phyloP scores from a whole-genome alignment of 306 rosid species.

The Benincasa hispida region DNA sequence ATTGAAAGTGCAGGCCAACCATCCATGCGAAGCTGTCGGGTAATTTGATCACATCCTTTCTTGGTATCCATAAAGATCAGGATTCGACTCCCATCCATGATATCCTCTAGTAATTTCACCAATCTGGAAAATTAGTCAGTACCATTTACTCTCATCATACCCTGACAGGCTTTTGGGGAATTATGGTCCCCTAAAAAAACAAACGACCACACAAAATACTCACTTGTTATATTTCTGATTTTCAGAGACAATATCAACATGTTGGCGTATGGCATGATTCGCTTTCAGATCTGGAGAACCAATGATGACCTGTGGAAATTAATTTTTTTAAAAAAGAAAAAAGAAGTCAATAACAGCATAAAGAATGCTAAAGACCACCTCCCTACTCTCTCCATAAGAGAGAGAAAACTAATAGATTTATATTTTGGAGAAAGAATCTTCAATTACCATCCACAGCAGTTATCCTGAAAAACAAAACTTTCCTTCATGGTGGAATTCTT shows the following conservation, averaged over 20 bases:
- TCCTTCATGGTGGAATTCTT: neutral
- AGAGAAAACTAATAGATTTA: neutral
- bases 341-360: neutral
- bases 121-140: slow-evolving; percentile 42
- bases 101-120: slow-evolving; percentile 90
- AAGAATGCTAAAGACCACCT: neutral
- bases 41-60: slow-evolving; percentile 94
- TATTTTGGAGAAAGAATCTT: neutral
- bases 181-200: neutral
- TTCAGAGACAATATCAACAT: slow-evolving; percentile 87
- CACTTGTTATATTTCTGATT: slow-evolving; percentile 94
- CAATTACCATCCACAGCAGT: neutral
- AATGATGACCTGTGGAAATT: slow-evolving; percentile 57
- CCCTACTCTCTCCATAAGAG: neutral
- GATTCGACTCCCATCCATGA: slow-evolving; percentile 98
- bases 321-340: neutral
- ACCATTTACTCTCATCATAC: slow-evolving; percentile 12
- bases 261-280: slow-evolving; percentile 79
- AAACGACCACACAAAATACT: slow-evolving; percentile 7
- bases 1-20: slow-evolving; percentile 99
- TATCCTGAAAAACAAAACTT: neutral
- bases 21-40: slow-evolving; percentile 95
- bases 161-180: slow-evolving; percentile 3
- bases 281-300: slow-evolving; percentile 90
- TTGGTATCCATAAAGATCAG: slow-evolving; percentile 94